Base-by-base conservation (phyloP, 1,284 basidiomycete species). In the Phenoliferia sp. region DNA sequence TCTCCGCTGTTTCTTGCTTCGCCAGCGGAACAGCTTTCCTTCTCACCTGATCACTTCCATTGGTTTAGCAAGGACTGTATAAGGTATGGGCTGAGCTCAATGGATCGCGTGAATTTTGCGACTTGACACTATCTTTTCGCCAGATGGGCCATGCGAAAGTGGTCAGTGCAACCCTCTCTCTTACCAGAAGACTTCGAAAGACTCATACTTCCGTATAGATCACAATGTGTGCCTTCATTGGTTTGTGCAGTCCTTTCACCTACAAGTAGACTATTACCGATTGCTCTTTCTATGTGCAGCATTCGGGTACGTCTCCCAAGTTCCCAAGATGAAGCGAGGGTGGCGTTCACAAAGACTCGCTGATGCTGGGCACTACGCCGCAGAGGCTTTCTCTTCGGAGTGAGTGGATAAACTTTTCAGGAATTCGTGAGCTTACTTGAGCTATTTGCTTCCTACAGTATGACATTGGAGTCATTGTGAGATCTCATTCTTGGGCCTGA, bases 381-480 rank as follows among this genome's bases (percentile, higher is more conserved):
- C 39, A 44, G 39, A 12, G 39, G 39, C 12, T 44, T 44, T 22
- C 22, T 44, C 12, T 44, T 44, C 22, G 39, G 39, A 44, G 39
- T 44, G 39, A 12, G 39, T 44, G 22, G 22, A 22, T 12, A 12
- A 12, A 44, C 39, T 22, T 44, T 22, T 12, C 12, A 22, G 22
- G 39, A 44, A 44, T 22, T 44, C 39, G 22, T 44, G 12, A 12
- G 12, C 39, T 12, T 44, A n/a, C n/a, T 22, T 44, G 39, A 44
- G 12, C 22, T 44, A 12, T 44, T 44, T 12, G 12, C 39, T 12
- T 44, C n/a, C n/a, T 44, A 44, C 39, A 44, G 39, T 87, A 88
- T 78, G 87, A 88, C 70, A 87, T 88, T 78, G 86, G 87, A 76
- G 86, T 88, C 66, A 88, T 88, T 64, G 54, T 44, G 12, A 22